Evolutionary conservation across 2,329 filamentous ascomycete species (phyloP).

Genomic region (Remersonia thermophila): DNA sequence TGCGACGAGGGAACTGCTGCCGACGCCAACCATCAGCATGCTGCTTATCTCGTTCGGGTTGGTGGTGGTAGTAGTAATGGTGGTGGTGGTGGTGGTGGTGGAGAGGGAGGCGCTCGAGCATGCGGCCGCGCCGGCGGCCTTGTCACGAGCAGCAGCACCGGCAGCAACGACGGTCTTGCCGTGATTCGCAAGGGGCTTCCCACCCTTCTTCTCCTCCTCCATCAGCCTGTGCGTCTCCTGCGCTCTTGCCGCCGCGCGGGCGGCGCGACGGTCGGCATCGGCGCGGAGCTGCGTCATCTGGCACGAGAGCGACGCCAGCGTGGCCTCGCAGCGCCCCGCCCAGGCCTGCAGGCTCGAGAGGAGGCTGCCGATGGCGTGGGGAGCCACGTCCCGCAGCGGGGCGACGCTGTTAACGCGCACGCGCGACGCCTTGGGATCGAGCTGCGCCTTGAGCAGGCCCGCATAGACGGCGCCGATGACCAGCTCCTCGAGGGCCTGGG

Average conservation of each 20-base stretch:
- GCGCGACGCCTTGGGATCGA: conserved; percentile 63
- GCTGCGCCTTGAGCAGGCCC: conserved; percentile 66
- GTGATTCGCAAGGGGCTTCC: not conserved
- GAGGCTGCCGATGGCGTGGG: conserved; percentile 57
- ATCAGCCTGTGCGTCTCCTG: conserved; percentile 37
- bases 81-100: not conserved
- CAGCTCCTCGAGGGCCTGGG: conserved; percentile 68
- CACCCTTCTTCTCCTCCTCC: conserved; percentile 28
- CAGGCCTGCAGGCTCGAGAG: conserved; percentile 58
- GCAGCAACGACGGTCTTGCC: not conserved
- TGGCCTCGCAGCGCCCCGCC: conserved; percentile 64
- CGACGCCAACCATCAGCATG: conserved; percentile 15
- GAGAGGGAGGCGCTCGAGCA: not conserved
- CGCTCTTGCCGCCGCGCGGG: conserved; percentile 35
- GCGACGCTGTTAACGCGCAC: conserved; percentile 72
- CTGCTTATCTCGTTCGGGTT: conserved; percentile 6
- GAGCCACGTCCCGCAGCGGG: conserved; percentile 73
- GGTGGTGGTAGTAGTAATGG: not conserved
- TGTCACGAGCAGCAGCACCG: not conserved
- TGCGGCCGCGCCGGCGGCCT: not conserved
- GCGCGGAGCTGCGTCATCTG: conserved; percentile 58
- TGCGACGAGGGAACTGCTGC: conserved; percentile 10
- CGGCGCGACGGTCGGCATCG: conserved; percentile 41
- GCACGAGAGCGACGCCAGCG: conserved; percentile 61
- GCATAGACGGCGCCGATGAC: conserved; percentile 82